Evolutionary conservation across 2,329 filamentous ascomycete species (phyloP).

Genomic region (Cercospora zeina): DNA sequence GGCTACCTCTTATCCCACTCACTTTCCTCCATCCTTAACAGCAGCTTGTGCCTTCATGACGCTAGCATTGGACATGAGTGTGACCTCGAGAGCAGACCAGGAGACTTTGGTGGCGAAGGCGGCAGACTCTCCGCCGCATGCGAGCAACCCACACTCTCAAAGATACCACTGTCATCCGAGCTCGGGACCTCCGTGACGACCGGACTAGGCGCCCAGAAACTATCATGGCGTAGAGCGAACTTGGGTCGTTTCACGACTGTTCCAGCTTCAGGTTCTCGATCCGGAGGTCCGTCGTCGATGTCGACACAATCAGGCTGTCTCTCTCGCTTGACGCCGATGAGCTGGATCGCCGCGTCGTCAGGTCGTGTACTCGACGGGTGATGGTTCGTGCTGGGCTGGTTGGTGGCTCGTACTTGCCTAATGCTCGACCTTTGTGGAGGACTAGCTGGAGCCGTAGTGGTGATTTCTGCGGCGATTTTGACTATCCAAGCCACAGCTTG

Average conservation of each 20-base stretch:
- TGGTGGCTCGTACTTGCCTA: conserved; percentile 16
- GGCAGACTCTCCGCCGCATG: background rate
- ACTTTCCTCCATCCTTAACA: background rate
- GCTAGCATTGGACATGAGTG: conserved; percentile 4
- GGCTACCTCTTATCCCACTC: background rate
- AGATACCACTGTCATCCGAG: background rate
- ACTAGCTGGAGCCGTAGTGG: conserved; percentile 3
- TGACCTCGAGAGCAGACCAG: background rate
- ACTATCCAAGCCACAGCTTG: conserved; percentile 14
- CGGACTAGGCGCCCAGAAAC: background rate
- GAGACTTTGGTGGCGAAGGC: conserved; percentile 2
- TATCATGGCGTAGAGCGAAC: background rate
- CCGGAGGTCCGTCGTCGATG: conserved; percentile 1
- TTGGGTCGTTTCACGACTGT: conserved; percentile 6
- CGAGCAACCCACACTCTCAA: background rate
- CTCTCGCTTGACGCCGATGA: conserved; percentile 20
- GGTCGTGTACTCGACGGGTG: background rate
- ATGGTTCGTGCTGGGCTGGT: background rate
- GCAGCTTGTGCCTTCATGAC: background rate
- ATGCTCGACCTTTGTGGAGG: conserved; percentile 10
- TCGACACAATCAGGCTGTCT: conserved; percentile 16
- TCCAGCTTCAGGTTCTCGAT: conserved; percentile 1
- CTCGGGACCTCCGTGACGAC: background rate
- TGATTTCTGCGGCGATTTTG: conserved; percentile 16
- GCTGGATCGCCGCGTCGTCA: conserved; percentile 3